These are phyloP conservation scores for Aspergillus caelatus DNA, from an alignment of 2,329 filamentous ascomycete species.

Conservation along the genomic window DNA sequence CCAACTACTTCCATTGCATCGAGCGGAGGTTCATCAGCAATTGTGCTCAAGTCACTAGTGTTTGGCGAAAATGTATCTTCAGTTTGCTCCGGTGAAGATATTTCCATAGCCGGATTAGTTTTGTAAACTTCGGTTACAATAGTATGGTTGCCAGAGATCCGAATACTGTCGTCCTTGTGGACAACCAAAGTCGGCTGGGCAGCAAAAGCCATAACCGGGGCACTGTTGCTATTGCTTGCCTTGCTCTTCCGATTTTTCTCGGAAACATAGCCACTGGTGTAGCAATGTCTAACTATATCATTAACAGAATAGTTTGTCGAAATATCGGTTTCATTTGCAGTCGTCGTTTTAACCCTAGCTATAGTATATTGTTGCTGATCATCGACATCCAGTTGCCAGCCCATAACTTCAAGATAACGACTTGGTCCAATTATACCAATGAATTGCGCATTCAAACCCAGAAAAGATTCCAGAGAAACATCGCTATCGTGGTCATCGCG, in stretches of 20 bases:
- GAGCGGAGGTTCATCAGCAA: neutral
- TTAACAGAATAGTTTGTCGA: conserved; percentile 35
- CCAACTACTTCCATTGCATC: neutral
- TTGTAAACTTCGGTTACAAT: conserved; percentile 5
- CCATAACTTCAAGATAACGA: conserved; percentile 50
- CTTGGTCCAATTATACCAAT: conserved; percentile 52
- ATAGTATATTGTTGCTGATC: conserved; percentile 30
- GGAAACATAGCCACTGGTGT: conserved; percentile 31
- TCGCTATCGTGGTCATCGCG: conserved; percentile 54
- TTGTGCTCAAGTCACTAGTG: conserved; percentile 5
- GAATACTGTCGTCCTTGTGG: conserved; percentile 15
- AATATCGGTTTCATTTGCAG: conserved; percentile 24
- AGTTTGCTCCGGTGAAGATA: conserved; percentile 4
- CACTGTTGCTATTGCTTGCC: conserved; percentile 10
- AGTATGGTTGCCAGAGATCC: conserved; percentile 19
- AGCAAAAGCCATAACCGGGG: conserved; percentile 30
- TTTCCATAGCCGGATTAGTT: conserved; percentile 3
- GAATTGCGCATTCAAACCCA: conserved; percentile 48
- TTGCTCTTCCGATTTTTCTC: conserved; percentile 16
- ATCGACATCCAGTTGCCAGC: conserved; percentile 48
- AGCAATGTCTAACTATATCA: conserved; percentile 37
- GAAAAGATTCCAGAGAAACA: conserved; percentile 52
- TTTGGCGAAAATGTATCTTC: conserved; percentile 1
- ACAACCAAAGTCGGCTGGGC: conserved; percentile 24
- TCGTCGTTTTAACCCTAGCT: conserved; percentile 18